phyloP scores from a whole-genome alignment of 169 alveolate genomes.

The Plasmodium falciparum region DNA sequence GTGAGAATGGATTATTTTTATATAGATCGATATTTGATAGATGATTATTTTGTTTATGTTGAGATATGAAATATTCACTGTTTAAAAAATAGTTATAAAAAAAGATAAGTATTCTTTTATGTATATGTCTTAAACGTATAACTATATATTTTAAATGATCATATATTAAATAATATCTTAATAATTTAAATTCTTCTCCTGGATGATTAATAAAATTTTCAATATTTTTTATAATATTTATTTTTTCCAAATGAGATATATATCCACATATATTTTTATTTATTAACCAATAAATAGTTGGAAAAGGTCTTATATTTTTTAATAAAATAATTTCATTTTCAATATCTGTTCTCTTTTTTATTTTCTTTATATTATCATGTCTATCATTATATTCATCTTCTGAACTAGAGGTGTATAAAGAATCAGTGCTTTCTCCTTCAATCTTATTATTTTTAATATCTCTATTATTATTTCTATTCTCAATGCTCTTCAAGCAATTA shows the following conservation, averaged over 20 bases:
- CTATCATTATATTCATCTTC: not conserved
- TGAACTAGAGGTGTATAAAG: no score
- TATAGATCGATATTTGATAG: not conserved
- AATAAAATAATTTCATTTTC: conserved; percentile 56
- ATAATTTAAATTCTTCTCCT: conserved; percentile 39
- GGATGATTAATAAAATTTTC: conserved; percentile 68
- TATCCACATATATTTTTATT: conserved; percentile 77
- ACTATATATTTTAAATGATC: conserved; percentile 69
- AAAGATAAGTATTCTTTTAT: conserved; percentile 39
- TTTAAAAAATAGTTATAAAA: conserved; percentile 50
- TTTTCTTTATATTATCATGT: conserved; percentile 20
- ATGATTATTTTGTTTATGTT: not conserved
- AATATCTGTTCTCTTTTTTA: conserved; percentile 16
- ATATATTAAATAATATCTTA: conserved; percentile 49
- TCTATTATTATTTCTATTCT: no score
- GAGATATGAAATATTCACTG: conserved; percentile 20
- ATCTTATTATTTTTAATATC: no score
- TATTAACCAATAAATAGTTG: conserved; percentile 84
- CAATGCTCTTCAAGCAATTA: no score
- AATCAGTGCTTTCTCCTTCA: no score
- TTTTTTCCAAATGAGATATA: conserved; percentile 84
- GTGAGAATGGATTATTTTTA: not conserved
- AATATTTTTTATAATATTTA: conserved; percentile 79
- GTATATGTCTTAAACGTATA: conserved; percentile 49
- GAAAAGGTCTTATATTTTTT: conserved; percentile 81